These are phyloP conservation scores for Cyclotella kingstonii DNA, from an alignment of 108 stramenopile genomes.

Conservation along the genomic window DNA sequence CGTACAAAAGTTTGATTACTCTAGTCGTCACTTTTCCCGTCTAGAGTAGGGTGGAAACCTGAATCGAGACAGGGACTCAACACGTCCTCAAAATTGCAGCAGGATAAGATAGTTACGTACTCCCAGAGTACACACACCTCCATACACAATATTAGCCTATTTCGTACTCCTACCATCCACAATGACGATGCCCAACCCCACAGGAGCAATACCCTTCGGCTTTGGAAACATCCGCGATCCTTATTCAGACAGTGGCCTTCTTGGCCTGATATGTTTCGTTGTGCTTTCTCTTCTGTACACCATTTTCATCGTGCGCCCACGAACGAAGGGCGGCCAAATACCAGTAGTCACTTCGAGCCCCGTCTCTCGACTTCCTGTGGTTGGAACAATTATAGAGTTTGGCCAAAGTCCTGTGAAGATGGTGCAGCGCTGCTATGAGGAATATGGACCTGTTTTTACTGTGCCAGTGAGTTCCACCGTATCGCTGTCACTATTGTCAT, in stretches of 20 bases:
- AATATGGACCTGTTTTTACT: constrained; percentile 91
- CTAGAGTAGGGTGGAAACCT: too few species aligned
- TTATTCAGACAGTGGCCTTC: constrained; percentile 21
- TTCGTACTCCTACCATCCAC: constrained; percentile 3
- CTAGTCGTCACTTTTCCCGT: too few species aligned
- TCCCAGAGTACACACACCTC: too few species aligned
- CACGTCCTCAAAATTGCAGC: too few species aligned
- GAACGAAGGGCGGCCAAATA: constrained; percentile 47
- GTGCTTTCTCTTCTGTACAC: constrained; percentile 27
- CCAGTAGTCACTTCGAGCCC: constrained; percentile 65
- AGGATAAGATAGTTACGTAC: too few species aligned
- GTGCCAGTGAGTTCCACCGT: constrained; percentile 67
- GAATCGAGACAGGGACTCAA: too few species aligned
- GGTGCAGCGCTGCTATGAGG: constrained; percentile 80
- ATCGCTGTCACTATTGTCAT: neutral
- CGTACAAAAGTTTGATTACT: too few species aligned
- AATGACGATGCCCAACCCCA: constrained; percentile 2
- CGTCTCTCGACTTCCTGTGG: constrained; percentile 60
- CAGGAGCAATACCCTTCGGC: constrained; percentile 5
- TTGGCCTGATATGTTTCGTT: constrained; percentile 11
- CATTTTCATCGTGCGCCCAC: constrained; percentile 36
- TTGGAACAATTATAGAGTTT: constrained; percentile 88
- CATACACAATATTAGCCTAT: too few species aligned
- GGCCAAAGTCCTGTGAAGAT: constrained; percentile 88
- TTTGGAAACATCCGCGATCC: constrained; percentile 7